Conservation (phyloP, 2,329 filamentous ascomycete genomes). For the Didymosphaeria variabile region DNA sequence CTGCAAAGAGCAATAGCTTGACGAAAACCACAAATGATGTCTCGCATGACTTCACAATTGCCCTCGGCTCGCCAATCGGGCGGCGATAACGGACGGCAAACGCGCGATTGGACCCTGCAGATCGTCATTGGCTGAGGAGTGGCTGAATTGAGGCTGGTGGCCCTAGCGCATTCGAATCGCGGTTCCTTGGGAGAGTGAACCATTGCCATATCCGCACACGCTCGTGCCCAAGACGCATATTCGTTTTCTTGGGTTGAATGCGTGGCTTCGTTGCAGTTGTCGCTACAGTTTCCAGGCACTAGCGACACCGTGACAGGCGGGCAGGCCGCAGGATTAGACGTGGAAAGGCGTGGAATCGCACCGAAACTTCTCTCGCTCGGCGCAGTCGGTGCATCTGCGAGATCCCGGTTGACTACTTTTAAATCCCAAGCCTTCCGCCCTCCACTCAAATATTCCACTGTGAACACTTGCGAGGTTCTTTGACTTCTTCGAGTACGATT, state of each 20-base stretch:
- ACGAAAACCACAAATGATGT: background rate
- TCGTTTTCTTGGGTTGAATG: background rate
- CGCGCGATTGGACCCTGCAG: slow-evolving; percentile 5
- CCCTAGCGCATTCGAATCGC: background rate
- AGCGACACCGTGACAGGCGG: slow-evolving; percentile 22
- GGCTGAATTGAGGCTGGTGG: background rate
- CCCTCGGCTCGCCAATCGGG: slow-evolving; percentile 9
- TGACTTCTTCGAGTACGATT: background rate
- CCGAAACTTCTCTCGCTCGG: slow-evolving; percentile 49
- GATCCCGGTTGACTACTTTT: slow-evolving; percentile 44
- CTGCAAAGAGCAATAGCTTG: background rate
- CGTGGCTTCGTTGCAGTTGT: background rate
- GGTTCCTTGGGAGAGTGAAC: slow-evolving; percentile 1
- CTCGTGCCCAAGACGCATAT: background rate
- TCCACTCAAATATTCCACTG: slow-evolving; percentile 14
- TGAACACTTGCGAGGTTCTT: background rate
- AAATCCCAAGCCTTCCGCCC: slow-evolving; percentile 40
- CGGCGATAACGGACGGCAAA: slow-evolving; percentile 1
- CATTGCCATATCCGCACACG: background rate
- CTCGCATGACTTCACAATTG: background rate
- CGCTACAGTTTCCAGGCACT: slow-evolving; percentile 23
- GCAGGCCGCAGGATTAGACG: slow-evolving; percentile 38
- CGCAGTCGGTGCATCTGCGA: slow-evolving; percentile 42
- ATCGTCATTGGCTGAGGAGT: background rate
- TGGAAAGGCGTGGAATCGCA: slow-evolving; percentile 47